Evolutionary conservation across 2,329 filamentous ascomycete species (phyloP).

Genomic region (Grosmannia serpens): DNA sequence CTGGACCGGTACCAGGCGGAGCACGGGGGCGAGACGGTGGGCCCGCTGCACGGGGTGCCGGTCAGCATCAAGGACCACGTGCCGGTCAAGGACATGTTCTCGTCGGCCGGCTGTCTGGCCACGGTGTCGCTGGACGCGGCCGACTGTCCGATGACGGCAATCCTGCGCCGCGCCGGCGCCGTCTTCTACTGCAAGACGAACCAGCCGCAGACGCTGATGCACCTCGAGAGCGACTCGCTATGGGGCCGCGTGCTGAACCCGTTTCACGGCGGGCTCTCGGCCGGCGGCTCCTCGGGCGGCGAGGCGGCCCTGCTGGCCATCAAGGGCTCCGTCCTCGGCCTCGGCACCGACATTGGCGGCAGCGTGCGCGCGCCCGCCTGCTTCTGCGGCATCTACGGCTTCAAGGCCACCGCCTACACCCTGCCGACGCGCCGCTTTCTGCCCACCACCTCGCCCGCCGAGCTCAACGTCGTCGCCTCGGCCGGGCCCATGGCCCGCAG

Average conservation of each 20-base stretch:
- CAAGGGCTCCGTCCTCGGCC: slow-evolving; percentile 33
- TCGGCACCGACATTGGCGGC: slow-evolving; percentile 22
- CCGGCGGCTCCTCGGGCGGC: slow-evolving; percentile 25
- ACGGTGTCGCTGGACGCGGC: slow-evolving; percentile 1
- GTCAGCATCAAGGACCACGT: slow-evolving; percentile 24
- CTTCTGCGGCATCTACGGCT: slow-evolving; percentile 20
- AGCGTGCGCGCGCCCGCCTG: slow-evolving; percentile 17
- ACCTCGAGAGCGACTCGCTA: slow-evolving; percentile 22
- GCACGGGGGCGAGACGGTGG: slow-evolving; percentile 17
- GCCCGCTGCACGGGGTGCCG: slow-evolving; percentile 32
- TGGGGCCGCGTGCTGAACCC: slow-evolving; percentile 24
- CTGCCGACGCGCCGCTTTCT: slow-evolving; percentile 36
- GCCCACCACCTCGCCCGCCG: slow-evolving; percentile 14
- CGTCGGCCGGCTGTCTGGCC: slow-evolving; percentile 1
- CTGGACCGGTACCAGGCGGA: slow-evolving; percentile 20
- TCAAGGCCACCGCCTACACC: slow-evolving; percentile 13
- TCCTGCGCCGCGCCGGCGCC: slow-evolving; percentile 17
- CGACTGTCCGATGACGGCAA: slow-evolving; percentile 8
- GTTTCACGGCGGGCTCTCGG: slow-evolving; percentile 20
- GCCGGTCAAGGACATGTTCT: slow-evolving; percentile 22
- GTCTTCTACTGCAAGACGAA: slow-evolving; percentile 16
- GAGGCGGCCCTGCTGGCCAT: slow-evolving; percentile 24
- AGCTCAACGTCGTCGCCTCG: slow-evolving; percentile 24
- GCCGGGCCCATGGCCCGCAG: slow-evolving; percentile 50
- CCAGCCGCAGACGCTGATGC: slow-evolving; percentile 16